phyloP scores from a whole-genome alignment of 345 rosid species.

The Salix brachista region DNA sequence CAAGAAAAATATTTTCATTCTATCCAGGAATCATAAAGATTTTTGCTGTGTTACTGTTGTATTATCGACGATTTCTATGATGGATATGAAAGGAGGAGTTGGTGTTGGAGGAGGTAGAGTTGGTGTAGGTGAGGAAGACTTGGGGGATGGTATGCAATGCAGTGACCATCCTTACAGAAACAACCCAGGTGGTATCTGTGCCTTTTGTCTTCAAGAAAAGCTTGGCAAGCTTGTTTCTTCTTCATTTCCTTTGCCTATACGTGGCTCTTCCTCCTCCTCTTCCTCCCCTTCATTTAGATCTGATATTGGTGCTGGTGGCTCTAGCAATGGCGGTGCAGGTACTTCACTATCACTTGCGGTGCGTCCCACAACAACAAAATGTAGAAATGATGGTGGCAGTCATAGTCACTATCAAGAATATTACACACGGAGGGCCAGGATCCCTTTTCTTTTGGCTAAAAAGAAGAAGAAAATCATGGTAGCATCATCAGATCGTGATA shows the following conservation, averaged over 20 bases:
- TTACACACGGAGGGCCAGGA: conserved; percentile 38
- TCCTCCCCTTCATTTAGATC: conserved; percentile 89
- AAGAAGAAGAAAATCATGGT: conserved; percentile 68
- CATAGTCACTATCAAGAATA: conserved; percentile 25
- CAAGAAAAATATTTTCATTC: neutral
- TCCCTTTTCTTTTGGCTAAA: conserved; percentile 66
- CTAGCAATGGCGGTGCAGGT: conserved; percentile 6
- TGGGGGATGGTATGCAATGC: conserved; percentile 85
- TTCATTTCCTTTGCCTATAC: conserved; percentile 63
- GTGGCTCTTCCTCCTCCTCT: conserved; percentile 41
- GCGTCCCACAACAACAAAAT: conserved; percentile 29
- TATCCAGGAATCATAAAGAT: conserved; percentile 2
- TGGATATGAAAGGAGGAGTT: conserved; percentile 5
- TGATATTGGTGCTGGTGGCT: conserved; percentile 32
- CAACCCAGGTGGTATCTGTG: conserved; percentile 98
- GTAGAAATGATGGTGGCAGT: conserved; percentile 18
- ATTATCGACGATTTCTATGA: neutral
- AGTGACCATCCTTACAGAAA: conserved; percentile 64
- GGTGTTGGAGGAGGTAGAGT: conserved; percentile 17
- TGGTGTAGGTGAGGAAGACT: conserved; percentile 54
- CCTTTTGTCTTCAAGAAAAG: conserved; percentile 94
- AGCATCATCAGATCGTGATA: conserved; percentile 42
- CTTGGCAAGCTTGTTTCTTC: conserved; percentile 95
- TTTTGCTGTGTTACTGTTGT: neutral
- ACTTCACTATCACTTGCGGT: conserved; percentile 39